Base-by-base conservation (phyloP, 2,329 filamentous ascomycete species). In the Neofusicoccum cordaticola region DNA sequence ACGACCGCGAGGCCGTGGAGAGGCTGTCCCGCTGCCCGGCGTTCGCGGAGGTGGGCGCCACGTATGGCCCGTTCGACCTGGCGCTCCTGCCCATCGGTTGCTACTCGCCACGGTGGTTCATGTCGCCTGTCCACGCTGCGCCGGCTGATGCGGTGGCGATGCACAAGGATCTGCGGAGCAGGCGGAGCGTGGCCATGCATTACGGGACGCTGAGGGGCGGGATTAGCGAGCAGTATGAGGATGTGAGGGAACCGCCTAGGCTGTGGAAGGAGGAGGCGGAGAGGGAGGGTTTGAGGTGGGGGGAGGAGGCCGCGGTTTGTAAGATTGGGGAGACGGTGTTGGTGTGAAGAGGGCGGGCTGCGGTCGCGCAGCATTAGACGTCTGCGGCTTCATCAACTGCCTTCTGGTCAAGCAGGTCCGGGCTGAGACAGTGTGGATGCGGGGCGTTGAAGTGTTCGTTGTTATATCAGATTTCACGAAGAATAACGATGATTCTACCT, bases 161-260 rank as follows among this genome's bases (percentile, higher is more conserved):
- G 48, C 82, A 84, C 64, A 77, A 77, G 58, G 81, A 82, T 64
- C 69, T 84, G 50, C 74, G 68, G 50, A 81, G 80, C 62, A 80
- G 75, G 70, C 79, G 77, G 67, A 82, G 80, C 37, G 77, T 84
- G 31, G 82, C 80, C 0, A 84, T 84, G 82, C 82, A 84, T 65
- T 84, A 79, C 66, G 82, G 82, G 0, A 83, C 82, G 0, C 76
- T 84, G 0, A 68, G 81, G 62, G 81, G 81, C 15, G 77, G 75
- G 0, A 69, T 83, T 3, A 80, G 77, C 47, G 77, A 72, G 12
- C 75, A 79, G 7, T 83, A 80, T 63, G 82, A 84, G 66, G 81
- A 82, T 60, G 82, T 84, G 1, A 77, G 78, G 3, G 81, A 82
- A 67, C 82, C 82, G 42, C 75, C 79, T 6, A 70, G 73, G 65